phyloP scores from a whole-genome alignment of 2,329 filamentous ascomycete genomes.

The Clarireedia monteithiana region DNA sequence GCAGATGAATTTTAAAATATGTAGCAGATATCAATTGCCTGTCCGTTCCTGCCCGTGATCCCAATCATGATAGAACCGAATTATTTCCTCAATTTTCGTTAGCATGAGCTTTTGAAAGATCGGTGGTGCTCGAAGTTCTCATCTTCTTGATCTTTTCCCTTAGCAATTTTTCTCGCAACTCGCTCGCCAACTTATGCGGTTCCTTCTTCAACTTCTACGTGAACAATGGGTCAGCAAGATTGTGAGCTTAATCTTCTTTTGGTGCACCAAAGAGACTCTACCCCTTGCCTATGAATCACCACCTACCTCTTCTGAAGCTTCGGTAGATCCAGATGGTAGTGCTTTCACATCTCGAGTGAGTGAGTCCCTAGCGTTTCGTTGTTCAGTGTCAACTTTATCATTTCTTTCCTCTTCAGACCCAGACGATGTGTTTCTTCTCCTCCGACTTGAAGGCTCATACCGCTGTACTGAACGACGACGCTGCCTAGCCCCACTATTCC shows the following conservation, averaged over 20 bases:
- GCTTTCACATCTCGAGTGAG: constrained; percentile 18
- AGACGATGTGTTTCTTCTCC: constrained; percentile 43
- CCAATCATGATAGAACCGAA: neutral
- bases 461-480: constrained; percentile 29
- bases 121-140: constrained; percentile 39
- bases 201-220: constrained; percentile 29
- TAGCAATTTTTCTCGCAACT: constrained; percentile 43
- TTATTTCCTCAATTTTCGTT: constrained; percentile 35
- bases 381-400: constrained; percentile 50
- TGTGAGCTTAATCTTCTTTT: constrained; percentile 7
- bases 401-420: constrained; percentile 38
- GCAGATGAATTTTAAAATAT: neutral
- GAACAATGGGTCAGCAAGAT: constrained; percentile 29
- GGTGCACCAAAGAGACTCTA: constrained; percentile 15
- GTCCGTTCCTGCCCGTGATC: neutral
- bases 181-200: constrained; percentile 36
- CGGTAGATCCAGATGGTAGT: constrained; percentile 17
- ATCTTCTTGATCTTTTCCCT: constrained; percentile 48
- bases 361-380: constrained; percentile 34
- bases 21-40: neutral
- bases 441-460: constrained; percentile 31
- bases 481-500: constrained; percentile 23
- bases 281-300: constrained; percentile 26
- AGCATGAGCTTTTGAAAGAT: constrained; percentile 36
- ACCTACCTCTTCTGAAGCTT: constrained; percentile 35